These are phyloP conservation scores for Calocybe gambosa DNA, from an alignment of 1,284 basidiomycete species.

Conservation along the genomic window DNA sequence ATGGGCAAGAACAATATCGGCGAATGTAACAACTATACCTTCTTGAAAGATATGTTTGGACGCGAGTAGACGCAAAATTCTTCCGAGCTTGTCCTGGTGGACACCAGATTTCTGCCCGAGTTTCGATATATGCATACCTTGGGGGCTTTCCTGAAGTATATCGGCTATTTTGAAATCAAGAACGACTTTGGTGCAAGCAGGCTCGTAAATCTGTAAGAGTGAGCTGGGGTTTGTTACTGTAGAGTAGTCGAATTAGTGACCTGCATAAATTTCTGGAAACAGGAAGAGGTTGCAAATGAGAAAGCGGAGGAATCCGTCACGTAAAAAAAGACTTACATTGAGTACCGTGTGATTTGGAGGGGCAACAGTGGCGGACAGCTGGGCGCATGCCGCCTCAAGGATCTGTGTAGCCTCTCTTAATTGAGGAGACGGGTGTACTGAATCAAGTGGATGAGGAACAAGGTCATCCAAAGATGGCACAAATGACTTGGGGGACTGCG, in stretches of 20 bases:
- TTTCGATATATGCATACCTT: constrained; percentile 25
- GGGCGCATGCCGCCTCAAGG: constrained; percentile 25
- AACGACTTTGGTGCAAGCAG: constrained; percentile 15
- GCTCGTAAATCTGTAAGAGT: background rate
- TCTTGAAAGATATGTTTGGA: constrained; percentile 32
- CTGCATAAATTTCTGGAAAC: background rate
- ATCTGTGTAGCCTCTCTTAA: constrained; percentile 20
- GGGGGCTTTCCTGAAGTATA: constrained; percentile 23
- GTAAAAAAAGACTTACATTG: constrained; percentile 13
- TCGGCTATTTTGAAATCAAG: constrained; percentile 25
- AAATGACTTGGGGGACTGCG: constrained; percentile 2
- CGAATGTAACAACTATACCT: too few species aligned
- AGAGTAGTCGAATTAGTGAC: background rate
- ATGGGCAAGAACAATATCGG: background rate
- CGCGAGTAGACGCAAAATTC: constrained; percentile 29
- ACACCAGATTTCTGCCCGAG: constrained; percentile 21
- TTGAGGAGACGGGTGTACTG: constrained; percentile 8
- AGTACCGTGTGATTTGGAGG: constrained; percentile 19
- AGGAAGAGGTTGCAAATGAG: background rate
- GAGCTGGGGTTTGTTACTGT: background rate
- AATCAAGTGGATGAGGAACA: constrained; percentile 24
- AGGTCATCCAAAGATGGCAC: constrained; percentile 23
- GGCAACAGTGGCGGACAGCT: constrained; percentile 20
- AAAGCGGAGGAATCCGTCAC: too few species aligned
- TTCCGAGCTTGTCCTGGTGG: constrained; percentile 24